These are phyloP conservation scores for Arthromyces matolae DNA, from an alignment of 768 basidiomycete genomes.

Conservation along the genomic window DNA sequence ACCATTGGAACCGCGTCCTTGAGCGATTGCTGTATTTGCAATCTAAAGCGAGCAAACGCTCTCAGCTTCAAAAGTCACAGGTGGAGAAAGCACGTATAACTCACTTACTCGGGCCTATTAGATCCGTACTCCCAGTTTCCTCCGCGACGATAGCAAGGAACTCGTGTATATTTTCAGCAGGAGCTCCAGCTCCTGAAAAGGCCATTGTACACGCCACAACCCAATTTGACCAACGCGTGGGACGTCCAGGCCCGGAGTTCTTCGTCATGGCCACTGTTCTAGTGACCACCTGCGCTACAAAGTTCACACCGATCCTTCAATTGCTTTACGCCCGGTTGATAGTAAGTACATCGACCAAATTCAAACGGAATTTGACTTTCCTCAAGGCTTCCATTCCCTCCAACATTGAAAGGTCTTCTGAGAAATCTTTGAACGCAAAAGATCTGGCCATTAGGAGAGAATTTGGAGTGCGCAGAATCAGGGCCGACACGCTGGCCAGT, in stretches of 20 bases:
- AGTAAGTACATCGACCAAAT: too few relatives aligned
- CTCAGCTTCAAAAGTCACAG: background rate
- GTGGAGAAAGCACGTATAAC: slow-evolving; percentile 23
- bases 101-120: slow-evolving; percentile 71
- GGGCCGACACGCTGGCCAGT: too few relatives aligned
- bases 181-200: slow-evolving; percentile 57
- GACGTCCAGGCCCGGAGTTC: slow-evolving; percentile 51
- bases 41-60: slow-evolving; percentile 39
- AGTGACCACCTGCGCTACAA: too few relatives aligned
- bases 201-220: slow-evolving; percentile 59
- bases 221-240: slow-evolving; percentile 74
- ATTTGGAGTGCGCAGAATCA: too few relatives aligned
- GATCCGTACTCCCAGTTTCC: slow-evolving; percentile 72
- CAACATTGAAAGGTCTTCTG: too few relatives aligned
- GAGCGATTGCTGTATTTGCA: slow-evolving; percentile 62
- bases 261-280: too few relatives aligned
- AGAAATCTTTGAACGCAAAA: slow-evolving; percentile 64
- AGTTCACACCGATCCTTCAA: too few relatives aligned
- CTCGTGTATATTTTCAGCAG: slow-evolving; percentile 61
- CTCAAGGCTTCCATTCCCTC: too few relatives aligned
- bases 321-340: too few relatives aligned
- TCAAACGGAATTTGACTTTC: too few relatives aligned
- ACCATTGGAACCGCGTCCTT: slow-evolving; percentile 69
- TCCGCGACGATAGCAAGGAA: slow-evolving; percentile 83
- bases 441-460: too few relatives aligned